Conservation (phyloP, 805 yeast species). For the Ogataea sp. region DNA sequence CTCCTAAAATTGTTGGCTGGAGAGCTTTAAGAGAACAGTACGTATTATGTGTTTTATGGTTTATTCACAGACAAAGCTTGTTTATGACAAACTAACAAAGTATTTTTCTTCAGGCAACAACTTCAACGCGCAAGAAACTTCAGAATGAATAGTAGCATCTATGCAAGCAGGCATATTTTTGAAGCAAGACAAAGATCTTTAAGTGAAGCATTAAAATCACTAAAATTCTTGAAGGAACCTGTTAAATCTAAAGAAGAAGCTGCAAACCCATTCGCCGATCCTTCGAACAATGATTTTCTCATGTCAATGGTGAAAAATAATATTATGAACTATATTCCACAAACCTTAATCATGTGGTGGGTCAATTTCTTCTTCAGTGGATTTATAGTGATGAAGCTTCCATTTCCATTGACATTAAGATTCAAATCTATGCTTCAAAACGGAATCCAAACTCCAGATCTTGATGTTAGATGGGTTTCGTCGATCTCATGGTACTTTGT, state of each 20-base stretch:
- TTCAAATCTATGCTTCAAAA: slow-evolving; percentile 90
- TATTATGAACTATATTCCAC: slow-evolving; percentile 80
- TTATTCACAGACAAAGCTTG: too few species aligned
- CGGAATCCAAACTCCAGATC: slow-evolving; percentile 75
- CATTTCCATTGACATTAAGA: slow-evolving; percentile 83
- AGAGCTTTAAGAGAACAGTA: slow-evolving; percentile 46
- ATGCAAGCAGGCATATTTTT: slow-evolving; percentile 44
- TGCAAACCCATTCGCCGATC: slow-evolving; percentile 62
- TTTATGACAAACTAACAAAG: background rate
- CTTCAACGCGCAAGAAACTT: slow-evolving; percentile 53
- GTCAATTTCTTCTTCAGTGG: slow-evolving; percentile 91
- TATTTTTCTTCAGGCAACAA: slow-evolving; percentile 32
- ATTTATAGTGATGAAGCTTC: slow-evolving; percentile 77
- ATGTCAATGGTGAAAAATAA: slow-evolving; percentile 74
- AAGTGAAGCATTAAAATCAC: slow-evolving; percentile 46
- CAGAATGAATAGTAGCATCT: slow-evolving; percentile 37
- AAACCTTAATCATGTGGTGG: slow-evolving; percentile 94
- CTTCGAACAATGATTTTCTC: slow-evolving; percentile 63
- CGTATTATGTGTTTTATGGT: too few species aligned
- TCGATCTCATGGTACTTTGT: slow-evolving; percentile 95
- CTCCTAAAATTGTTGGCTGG: slow-evolving; percentile 44
- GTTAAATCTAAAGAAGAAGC: slow-evolving; percentile 29
- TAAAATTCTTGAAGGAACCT: slow-evolving; percentile 46
- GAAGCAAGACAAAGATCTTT: slow-evolving; percentile 46
- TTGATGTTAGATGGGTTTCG: slow-evolving; percentile 88